A percentile compares a stretch with the other conserved stretches of the same genome.
Evolutionary conservation across 2,329 filamentous ascomycete species (phyloP).

Genomic region (Karstenula rhodostoma): DNA sequence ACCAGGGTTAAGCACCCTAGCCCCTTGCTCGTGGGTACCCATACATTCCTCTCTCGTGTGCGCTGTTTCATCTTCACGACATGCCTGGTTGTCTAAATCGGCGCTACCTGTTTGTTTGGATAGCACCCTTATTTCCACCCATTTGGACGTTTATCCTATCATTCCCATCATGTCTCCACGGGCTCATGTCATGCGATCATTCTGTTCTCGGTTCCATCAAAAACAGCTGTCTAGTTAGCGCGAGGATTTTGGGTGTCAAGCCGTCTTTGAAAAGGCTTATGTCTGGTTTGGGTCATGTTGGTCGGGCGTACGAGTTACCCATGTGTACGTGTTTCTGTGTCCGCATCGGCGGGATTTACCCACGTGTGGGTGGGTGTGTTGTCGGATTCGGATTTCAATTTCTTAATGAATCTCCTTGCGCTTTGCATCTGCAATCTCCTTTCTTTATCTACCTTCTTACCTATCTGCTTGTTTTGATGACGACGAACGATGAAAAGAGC

Average conservation of each 20-base stretch:
- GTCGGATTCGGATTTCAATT: slow-evolving; percentile 10
- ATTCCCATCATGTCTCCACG: slow-evolving; percentile 41
- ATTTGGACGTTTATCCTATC: slow-evolving; percentile 42
- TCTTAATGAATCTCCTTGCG: slow-evolving; percentile 40
- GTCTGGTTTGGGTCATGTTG: slow-evolving; percentile 20
- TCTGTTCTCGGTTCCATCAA: slow-evolving; percentile 34
- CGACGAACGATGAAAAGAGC: slow-evolving; percentile 12
- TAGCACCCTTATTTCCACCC: slow-evolving; percentile 33
- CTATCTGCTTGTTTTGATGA: slow-evolving; percentile 11
- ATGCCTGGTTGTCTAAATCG: slow-evolving; percentile 46
- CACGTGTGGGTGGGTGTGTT: slow-evolving; percentile 25
- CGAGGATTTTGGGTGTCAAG: slow-evolving; percentile 23
- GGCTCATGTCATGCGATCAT: slow-evolving; percentile 32
- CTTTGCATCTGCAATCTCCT: slow-evolving; percentile 14
- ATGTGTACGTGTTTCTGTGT: slow-evolving; percentile 31
- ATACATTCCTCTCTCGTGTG: slow-evolving; percentile 36
- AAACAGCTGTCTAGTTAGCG: slow-evolving; percentile 31
- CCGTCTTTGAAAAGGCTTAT: slow-evolving; percentile 21
- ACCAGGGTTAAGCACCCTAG: slow-evolving; percentile 60
- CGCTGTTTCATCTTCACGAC: slow-evolving; percentile 42
- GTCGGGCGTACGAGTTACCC: slow-evolving; percentile 31
- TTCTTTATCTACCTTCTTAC: neutral
- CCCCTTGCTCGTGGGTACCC: slow-evolving; percentile 13
- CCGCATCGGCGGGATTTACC: slow-evolving; percentile 24
- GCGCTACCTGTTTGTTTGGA: slow-evolving; percentile 40